Base-by-base conservation (phyloP, 371 early-diverging fungal genomes). In the Apophysomyces sp. region DNA sequence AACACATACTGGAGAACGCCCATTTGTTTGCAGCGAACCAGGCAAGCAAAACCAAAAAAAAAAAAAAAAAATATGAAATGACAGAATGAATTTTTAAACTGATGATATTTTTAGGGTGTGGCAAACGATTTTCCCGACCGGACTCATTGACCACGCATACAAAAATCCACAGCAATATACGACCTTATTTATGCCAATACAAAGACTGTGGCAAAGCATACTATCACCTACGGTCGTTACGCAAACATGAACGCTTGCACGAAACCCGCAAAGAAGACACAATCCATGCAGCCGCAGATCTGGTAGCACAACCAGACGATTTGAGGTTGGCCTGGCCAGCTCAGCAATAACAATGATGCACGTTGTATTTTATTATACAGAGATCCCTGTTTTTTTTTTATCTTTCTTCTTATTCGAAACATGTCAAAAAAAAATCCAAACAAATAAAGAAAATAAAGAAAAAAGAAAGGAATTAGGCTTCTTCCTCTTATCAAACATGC, bases 81-180 rank as follows among this genome's bases (percentile, higher is more conserved):
- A n/a, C n/a, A n/a, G n/a, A n/a, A n/a, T n/a, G n/a, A n/a, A n/a
- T n/a, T n/a, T n/a, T n/a, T n/a, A 26, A 41, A 29, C 11, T 32
- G 54, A 28, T 18, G 4, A 18, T 28, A 28, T 13, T 15, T n/a
- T 13, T 67, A 72, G 87, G 78, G 1, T 95, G 95, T 68, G 85
- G 80, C 31, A 95, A 95, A 66, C 84, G 84, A 52, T 95, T 95
- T 65, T 90, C 94, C 15, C 79, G 96, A 40, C 93, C 91, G 54
- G 96, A 96, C 69, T 94, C 93, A 2, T 76, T 96, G 31, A 88
- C 89, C 55, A 94, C 94, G 11, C 96, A 96, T 58, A 83, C 90
- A 55, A 92, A 93, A 72, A 94, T 93, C 2, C 95, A 95, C 63
- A 89, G 89, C 11, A 86, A 89, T 61, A 68, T 88, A 36, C 82